Conservation (phyloP, 345 rosid species). For the Lenwebbia sp. region DNA sequence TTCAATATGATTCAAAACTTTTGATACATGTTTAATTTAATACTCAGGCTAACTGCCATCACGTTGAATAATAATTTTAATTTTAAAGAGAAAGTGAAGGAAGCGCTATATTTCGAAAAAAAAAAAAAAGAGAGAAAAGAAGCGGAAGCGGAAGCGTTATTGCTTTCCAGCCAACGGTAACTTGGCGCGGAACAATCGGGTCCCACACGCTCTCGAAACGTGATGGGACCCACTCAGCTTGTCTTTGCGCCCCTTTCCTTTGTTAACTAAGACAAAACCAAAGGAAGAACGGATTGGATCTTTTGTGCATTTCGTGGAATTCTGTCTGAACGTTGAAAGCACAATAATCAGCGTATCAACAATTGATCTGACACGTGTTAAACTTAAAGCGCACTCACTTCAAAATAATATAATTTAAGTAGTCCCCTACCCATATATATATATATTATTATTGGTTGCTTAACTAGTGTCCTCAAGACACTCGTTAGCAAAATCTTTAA, state of each 20-base stretch:
- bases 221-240: neutral
- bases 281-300: neutral
- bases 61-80: neutral
- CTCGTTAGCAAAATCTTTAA: neutral
- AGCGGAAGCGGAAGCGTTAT: neutral
- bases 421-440: too few species aligned
- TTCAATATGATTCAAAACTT: too few species aligned
- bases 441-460: too few species aligned
- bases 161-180: neutral
- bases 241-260: neutral
- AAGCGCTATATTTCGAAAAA: neutral
- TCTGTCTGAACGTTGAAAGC: neutral
- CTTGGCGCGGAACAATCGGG: neutral
- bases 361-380: neutral
- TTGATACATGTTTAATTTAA: too few species aligned
- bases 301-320: neutral
- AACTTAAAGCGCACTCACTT: neutral
- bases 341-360: neutral
- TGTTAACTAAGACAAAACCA: neutral
- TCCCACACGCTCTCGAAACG: neutral
- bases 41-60: neutral
- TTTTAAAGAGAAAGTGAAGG: neutral
- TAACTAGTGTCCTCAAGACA: accelerated
- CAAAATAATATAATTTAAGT: neutral
- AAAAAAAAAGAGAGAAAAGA: too few species aligned